Percentiles rank a stretch among this genome's conserved stretches.
Conservation (phyloP, 371 early-diverging fungal species). For the Antonospora locustae region DNA sequence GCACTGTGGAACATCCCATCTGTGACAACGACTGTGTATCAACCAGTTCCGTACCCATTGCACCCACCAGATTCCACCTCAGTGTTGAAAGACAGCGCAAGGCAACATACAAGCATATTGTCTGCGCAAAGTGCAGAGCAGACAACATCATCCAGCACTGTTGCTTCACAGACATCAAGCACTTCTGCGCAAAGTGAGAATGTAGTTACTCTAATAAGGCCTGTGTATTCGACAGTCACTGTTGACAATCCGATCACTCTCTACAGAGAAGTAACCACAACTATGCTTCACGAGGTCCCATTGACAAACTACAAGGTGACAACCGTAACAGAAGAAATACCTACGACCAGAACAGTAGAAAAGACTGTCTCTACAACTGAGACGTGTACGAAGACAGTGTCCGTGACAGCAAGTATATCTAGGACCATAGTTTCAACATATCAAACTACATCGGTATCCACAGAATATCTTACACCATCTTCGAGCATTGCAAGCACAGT, state of each 20-base stretch:
- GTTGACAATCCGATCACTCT: slow-evolving; percentile 44
- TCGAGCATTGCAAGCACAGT: neutral
- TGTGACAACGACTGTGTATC: too few species aligned
- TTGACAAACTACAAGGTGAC: slow-evolving; percentile 46
- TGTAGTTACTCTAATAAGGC: slow-evolving; percentile 30
- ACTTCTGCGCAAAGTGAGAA: neutral
- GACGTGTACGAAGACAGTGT: neutral
- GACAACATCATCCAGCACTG: neutral
- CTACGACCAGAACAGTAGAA: slow-evolving; percentile 1
- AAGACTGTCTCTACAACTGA: slow-evolving; percentile 10
- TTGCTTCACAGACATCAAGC: neutral
- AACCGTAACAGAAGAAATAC: slow-evolving; percentile 25
- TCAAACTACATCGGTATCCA: neutral
- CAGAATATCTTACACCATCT: neutral
- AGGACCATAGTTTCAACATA: neutral
- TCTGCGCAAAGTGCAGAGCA: too few species aligned
- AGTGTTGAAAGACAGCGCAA: too few species aligned
- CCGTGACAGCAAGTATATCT: neutral
- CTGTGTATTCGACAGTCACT: slow-evolving; percentile 16
- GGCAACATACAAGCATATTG: too few species aligned
- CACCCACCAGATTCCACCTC: too few species aligned
- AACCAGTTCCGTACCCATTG: too few species aligned
- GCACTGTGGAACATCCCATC: too few species aligned
- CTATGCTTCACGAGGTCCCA: slow-evolving; percentile 33
- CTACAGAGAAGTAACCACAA: slow-evolving; percentile 46